Evolutionary conservation across 2,329 filamentous ascomycete genomes (phyloP), one percentile per base, ranked within the genome.

Genomic region (Penicillium digitatum): DNA sequence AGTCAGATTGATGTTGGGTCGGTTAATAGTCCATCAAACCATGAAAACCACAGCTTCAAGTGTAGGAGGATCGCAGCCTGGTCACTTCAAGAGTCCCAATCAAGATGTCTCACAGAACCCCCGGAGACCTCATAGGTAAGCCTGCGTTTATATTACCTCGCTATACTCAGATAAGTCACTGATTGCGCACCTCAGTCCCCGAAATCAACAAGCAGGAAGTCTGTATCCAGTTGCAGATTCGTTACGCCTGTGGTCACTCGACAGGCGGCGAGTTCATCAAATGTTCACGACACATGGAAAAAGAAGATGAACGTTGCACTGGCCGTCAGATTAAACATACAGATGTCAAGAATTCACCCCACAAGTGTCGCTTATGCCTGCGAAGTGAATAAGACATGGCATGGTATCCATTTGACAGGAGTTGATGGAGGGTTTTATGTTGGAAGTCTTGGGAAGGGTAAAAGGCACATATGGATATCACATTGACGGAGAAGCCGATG

Each of bases 201-300:
- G 54, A 57, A 7, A 16, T 39, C 16, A 42, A 37, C 14, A 31
- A 26, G 3, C 44, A 52, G 24, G 43, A 31, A 5, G 34, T 29
- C n/a, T 60, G 59, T 32, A 52, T 45, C 4, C 47, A 60, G 39
- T 20, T 58, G 1, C 59, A 62, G 40, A 50, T 60, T 27, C 50
- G 58, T 11, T 62, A 62, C 52, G 31, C 38, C 20, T 62, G 59
- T 20, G 57, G 59, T 18, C 59, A 62, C 38, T 55, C 57, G 10
- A 34, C 43, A 6, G 57, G 58, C 2, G 59, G 59, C n/a, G 57
- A 60, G 35, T 62, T 62, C 22, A 45, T 62, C 34, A 62, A 62
- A 38, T 62, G 57, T 27, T 43, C 12, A 8, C 52, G 51, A 1
- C 59, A 62, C 20, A 49, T 60, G 26, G 16, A 42, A 8, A 35